Base-by-base conservation (phyloP, 2,329 filamentous ascomycete genomes). In the Epichloe brachyelytri region DNA sequence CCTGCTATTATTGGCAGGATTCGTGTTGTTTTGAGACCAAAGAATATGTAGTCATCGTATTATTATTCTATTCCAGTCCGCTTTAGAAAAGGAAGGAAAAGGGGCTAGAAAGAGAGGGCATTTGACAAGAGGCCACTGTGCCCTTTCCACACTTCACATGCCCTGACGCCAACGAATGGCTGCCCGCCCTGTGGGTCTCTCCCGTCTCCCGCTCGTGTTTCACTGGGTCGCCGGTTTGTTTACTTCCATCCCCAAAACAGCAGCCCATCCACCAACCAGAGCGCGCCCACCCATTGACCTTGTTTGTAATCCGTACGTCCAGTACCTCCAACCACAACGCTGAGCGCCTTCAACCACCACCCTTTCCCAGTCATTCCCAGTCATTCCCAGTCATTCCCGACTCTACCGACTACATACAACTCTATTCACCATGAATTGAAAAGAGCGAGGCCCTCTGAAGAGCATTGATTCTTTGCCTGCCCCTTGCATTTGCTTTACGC, bases 231-330 rank as follows among this genome's bases (percentile, higher is more conserved):
- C 26, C 26, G 55, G 55, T 65, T 65, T 65, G 63, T 65, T 65
- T 65, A 65, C 63, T 64, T 65, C 60, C 54, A 53, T 37, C 53
- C 61, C 60, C 54, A 64, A 65, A 65, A 62, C 59, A 60, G 62
- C 11, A 41, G 8, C 19, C n/a, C 39, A 3, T 38, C 33, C 46
- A 58, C 57, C 49, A 49, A 52, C 49, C 52, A 46, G 34, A 52
- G 54, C 54, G 54, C 51, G 53, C 34, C 11, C 39, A 5, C 39
- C 3, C 8, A 47, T 44, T 43, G 43, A 54, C 44, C 48, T 49
- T n/a, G n/a, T n/a, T n/a, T n/a, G n/a, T n/a, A n/a, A n/a, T n/a
- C n/a, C n/a, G n/a, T n/a, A n/a, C n/a, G n/a, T n/a, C n/a, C n/a
- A n/a, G n/a, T 44, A 44, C 45, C 50, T 48, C 30, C 38, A 39